Evolutionary conservation across 2,329 filamentous ascomycete species (phyloP), one percentile per base, ranked within the genome.

Genomic region (Leptodontidium sp.): DNA sequence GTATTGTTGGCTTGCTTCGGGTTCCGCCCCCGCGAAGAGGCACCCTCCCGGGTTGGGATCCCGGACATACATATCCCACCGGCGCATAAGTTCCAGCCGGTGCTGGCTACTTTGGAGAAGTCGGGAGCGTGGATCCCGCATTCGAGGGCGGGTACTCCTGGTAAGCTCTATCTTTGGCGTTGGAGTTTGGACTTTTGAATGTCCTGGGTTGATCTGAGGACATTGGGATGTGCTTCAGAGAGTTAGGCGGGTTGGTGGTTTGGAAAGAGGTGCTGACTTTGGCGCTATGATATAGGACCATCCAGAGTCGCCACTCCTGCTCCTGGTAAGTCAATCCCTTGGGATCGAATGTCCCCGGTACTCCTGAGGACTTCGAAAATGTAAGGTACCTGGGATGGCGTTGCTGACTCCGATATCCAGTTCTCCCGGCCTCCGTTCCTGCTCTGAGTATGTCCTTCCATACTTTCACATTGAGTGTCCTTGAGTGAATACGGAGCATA

Each of bases 231-330:
- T 32, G 29, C 29, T 32, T 32, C 29, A 32, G 29, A 32, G 29
- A 6, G 29, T 1, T 32, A 6, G 29, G 29, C 29, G 6, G 29
- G 29, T 32, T 32, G 29, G 29, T 32, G 29, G 29, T 12, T 40
- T 12, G 2, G 38, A 11, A 40, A 12, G 8, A 2, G 38, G 8
- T 40, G 8, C 11, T 40, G 38, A 40, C 38, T 40, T 35, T 40
- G 38, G 1, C 29, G 1, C 1, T 32, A 1, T 6, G 29, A 32
- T 32, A 53, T 17, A 53, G 50, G 26, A 53, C 11, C 50, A 72
- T 40, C 78, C 76, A 24, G 50, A 6, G 50, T 53, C 11, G 24
- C 9, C 1, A 53, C 50, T 7, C 26, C 50, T 15, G 24, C 50
- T 29, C 50, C 50, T 53, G 12, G 50, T 53, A 53, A 14, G 50